Base-by-base conservation (phyloP, 2,329 filamentous ascomycete genomes). In the Colletotrichum sp. region DNA sequence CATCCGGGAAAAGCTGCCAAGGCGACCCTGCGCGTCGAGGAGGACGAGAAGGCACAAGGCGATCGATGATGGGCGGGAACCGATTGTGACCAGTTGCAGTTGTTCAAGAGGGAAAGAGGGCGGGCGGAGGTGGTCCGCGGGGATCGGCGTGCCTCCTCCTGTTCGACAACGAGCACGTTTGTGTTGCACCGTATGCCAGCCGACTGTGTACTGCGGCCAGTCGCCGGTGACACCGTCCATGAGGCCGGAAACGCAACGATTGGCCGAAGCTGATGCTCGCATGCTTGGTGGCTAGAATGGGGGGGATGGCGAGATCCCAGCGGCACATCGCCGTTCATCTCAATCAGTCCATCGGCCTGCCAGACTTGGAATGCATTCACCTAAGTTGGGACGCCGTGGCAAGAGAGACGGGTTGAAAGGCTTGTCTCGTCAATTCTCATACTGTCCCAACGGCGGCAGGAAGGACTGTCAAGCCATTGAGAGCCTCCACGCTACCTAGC, bases 161-260 rank as follows among this genome's bases (percentile, higher is more conserved):
- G 71, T 73, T 79, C 77, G 79, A 80, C 78, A 65, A 68, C 79
- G 77, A 72, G 69, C 74, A 77, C 75, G 79, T 80, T 79, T 80
- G 78, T 76, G 82, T 84, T 78, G 80, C 78, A 83, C 82, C 71
- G 60, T 64, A 49, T 68, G 73, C 70, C 44, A 64, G 36, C 49
- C 44, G 36, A 80, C 68, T 73, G 68, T 74, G 77, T 49, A 49
- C 79, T 71, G 78, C 76, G 65, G 68, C 76, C 60, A 75, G n/a
- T 62, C 65, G 26, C 71, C 32, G 49, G 75, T 75, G 65, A 73
- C 52, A 68, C 73, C 73, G 49, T 76, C 72, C 72, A 77, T 49
- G 26, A 60, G 64, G 72, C 59, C 72, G 75, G 75, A 65, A 75
- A 52, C 62, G 24, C 39, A 49, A 71, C 55, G 67, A 68, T 71